Base-by-base conservation (phyloP, 2,329 filamentous ascomycete species). In the Diaporthe ampelina region DNA sequence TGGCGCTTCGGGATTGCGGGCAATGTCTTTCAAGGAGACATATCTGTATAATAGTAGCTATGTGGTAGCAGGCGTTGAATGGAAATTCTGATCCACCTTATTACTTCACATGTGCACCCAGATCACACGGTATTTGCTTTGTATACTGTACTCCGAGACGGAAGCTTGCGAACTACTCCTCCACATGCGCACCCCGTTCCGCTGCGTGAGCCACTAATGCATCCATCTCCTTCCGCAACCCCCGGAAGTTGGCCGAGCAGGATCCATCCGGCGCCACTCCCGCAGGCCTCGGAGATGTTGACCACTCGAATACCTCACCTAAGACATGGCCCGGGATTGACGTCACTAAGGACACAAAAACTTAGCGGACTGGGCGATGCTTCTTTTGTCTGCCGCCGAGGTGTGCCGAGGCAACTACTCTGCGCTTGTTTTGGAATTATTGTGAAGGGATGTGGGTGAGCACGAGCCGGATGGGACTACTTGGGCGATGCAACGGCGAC, bases 241-340 rank as follows among this genome's bases (percentile, higher is more conserved):
- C 6, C 35, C 72, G 65, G 67, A 74, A 37, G 13, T 48, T 74
- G 67, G 50, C 72, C 72, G 67, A 74, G 57, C 4, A 65, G 21
- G 65, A 65, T 21, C 3, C 11, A 15, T 43, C 21, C 29, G 21
- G 21, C 29, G 45, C 32, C 13, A 19, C 29, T 48, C 29, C 21
- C 4, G 17, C 29, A 17, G 13, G 2, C 13, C 21, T 37, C 45
- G 29, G 43, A 67, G 21, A 9, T 2, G 9, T 11, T 10, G 19
- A 32, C 24, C 17, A 32, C 24, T 21, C 3, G 19, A 26, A n/a
- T 11, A 4, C 17, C 21, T 11, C 17, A 15, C 11, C 29, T 19
- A n/a, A 3, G 21, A 19, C 26, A 3, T 17, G 61, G 13, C 15
- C 37, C 19, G 29, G n/a, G 5, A 24, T 21, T 68, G 63, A 40